These are phyloP conservation scores for Trichoderma cornu-damae DNA, from an alignment of 2,329 filamentous ascomycete genomes.

Conservation along the genomic window DNA sequence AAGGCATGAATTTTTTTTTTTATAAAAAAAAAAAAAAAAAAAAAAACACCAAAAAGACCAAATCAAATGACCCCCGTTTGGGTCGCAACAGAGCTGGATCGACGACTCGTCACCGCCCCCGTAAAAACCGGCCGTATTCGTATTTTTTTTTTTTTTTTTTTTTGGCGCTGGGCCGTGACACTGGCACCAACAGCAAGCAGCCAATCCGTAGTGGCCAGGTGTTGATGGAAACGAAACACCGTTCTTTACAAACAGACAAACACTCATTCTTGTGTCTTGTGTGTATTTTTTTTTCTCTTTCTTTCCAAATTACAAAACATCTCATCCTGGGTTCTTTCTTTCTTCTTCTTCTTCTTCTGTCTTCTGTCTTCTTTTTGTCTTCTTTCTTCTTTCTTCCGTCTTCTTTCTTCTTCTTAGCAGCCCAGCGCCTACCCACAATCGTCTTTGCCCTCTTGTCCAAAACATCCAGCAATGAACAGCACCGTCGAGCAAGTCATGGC, in stretches of 20 bases:
- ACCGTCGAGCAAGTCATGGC: slow-evolving; percentile 11
- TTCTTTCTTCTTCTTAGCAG: neutral
- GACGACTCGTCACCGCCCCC: slow-evolving; percentile 10
- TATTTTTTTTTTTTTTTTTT: slow-evolving; percentile 14
- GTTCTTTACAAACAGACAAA: neutral
- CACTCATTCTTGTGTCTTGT: neutral
- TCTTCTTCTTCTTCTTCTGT: neutral
- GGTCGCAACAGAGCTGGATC: neutral
- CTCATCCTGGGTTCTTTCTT: neutral
- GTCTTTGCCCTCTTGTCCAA: neutral
- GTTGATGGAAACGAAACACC: neutral
- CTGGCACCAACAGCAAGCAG: slow-evolving; percentile 3
- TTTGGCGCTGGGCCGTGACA: slow-evolving; percentile 8
- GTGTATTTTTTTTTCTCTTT: no score
- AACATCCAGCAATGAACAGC: slow-evolving; percentile 5
- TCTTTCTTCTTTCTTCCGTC: no score
- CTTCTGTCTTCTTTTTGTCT: neutral
- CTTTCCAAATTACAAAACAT: neutral
- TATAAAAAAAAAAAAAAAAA: no score
- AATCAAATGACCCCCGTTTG: neutral
- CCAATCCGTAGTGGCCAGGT: slow-evolving; percentile 12
- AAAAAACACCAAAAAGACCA: no score
- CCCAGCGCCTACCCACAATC: neutral
- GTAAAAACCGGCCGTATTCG: neutral
- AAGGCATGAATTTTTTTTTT: no score